Evolutionary conservation across 2,329 filamentous ascomycete species (phyloP).

Genomic region (Phaeoacremonium minimum): DNA sequence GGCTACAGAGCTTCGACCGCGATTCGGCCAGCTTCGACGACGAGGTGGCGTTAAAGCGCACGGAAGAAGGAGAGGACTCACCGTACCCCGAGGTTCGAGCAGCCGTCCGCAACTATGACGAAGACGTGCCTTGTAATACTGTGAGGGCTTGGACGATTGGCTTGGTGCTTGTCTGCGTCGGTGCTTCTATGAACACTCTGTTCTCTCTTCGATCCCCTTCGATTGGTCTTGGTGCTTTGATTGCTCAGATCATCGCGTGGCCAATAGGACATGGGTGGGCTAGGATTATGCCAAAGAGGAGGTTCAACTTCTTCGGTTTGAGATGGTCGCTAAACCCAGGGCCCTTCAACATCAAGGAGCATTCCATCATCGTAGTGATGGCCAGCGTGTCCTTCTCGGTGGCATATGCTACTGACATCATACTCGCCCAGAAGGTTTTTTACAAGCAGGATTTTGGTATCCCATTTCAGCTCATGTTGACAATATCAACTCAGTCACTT

Average conservation of each 20-base stretch:
- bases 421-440: slow-evolving; percentile 67
- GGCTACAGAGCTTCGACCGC: slow-evolving; percentile 16
- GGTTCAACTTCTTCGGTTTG: slow-evolving; percentile 47
- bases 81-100: slow-evolving; percentile 64
- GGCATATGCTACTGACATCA: slow-evolving; percentile 70
- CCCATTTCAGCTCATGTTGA: slow-evolving; percentile 61
- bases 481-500: slow-evolving; percentile 64
- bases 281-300: slow-evolving; percentile 42
- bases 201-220: slow-evolving; percentile 59
- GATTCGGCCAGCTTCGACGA: slow-evolving; percentile 12
- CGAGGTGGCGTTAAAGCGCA: slow-evolving; percentile 11
- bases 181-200: slow-evolving; percentile 59
- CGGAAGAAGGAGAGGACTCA: slow-evolving; percentile 48
- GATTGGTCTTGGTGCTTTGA: slow-evolving; percentile 55
- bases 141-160: slow-evolving; percentile 63
- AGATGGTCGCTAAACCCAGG: slow-evolving; percentile 60
- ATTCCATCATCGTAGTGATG: slow-evolving; percentile 65
- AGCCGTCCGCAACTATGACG: slow-evolving; percentile 60
- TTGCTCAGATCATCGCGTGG: slow-evolving; percentile 62
- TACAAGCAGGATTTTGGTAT: slow-evolving; percentile 68
- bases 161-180: slow-evolving; percentile 48
- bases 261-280: slow-evolving; percentile 61
- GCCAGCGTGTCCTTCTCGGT: slow-evolving; percentile 66
- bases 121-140: slow-evolving; percentile 63
- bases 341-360: slow-evolving; percentile 68